phyloP scores from a whole-genome alignment of 1,139 yeast species.

The Sugiyamaella castrensis region DNA sequence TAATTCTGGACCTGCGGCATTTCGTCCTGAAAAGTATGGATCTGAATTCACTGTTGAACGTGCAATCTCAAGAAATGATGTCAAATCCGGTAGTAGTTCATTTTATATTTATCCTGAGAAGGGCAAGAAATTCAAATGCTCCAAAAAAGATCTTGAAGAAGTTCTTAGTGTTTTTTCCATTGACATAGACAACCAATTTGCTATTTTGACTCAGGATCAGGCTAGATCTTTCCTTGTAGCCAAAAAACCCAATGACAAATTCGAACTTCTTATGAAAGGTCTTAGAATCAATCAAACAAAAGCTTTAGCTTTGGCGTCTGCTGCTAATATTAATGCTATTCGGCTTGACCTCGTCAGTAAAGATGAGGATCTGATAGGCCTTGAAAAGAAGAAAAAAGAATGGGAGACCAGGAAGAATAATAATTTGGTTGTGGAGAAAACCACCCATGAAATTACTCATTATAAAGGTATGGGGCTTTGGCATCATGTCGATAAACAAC shows the following conservation, averaged over 20 bases:
- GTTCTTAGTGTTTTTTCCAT: slow-evolving; percentile 71
- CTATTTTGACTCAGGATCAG: slow-evolving; percentile 88
- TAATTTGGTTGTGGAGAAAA: slow-evolving; percentile 1
- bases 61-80: slow-evolving; percentile 39
- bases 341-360: slow-evolving; percentile 9
- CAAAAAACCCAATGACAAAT: slow-evolving; percentile 56
- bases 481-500: slow-evolving; percentile 6
- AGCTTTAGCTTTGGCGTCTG: slow-evolving; percentile 36
- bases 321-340: slow-evolving; percentile 34
- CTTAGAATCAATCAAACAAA: slow-evolving; percentile 56
- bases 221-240: slow-evolving; percentile 74
- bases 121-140: slow-evolving; percentile 56
- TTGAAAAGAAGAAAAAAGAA: slow-evolving; percentile 11
- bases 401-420: slow-evolving; percentile 6
- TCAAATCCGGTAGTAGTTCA: slow-evolving; percentile 45
- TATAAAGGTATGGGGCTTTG: slow-evolving; percentile 7
- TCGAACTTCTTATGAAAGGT: slow-evolving; percentile 74
- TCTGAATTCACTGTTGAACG: slow-evolving; percentile 67
- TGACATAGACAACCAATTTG: slow-evolving; percentile 87
- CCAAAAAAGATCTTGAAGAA: slow-evolving; percentile 62
- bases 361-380: slow-evolving; percentile 7
- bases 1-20: slow-evolving; percentile 63
- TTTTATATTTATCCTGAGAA: slow-evolving; percentile 54
- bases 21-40: slow-evolving; percentile 63
- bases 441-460: not conserved